Evolutionary conservation across 306 rosid species (phyloP), one percentile per base, ranked within the genome.

Genomic region (Dalbergia cultrata): DNA sequence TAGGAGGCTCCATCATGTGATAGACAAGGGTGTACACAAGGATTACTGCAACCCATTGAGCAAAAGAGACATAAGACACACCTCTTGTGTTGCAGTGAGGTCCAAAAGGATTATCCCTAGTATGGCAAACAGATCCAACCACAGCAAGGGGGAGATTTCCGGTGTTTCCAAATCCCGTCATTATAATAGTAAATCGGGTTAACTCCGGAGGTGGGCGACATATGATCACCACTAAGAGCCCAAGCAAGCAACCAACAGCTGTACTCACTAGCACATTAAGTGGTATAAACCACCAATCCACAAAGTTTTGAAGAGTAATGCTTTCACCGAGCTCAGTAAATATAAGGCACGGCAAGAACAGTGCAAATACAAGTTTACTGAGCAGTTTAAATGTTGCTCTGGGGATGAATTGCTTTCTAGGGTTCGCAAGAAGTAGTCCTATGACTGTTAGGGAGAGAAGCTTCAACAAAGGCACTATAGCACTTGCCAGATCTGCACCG

Each of bases 1-100:
- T 61, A 1, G 98, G 97, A 78, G 98, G 98, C 81, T 94, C 97
- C 98, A 94, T 94, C 97, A 94, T 94, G 87, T 92, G 97, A 84
- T 94, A 92, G 52, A 94, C 98, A 77, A 94, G 78, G 52, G 97
- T 94, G 81, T 94, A 94, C 58, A 91, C 97, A 58, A 94, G 92
- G 75, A 89, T 88, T 37, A 94, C 98, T 53, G 97, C 83, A 80
- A 92, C 94, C 98, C 98, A 94, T 71, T 89, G 94, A 56, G 97
- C 71, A 11, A 92, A 91, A 37, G 98, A 94, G 31, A 91, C 97
- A 87, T 92, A 94, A 41, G 98, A 91, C 57, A 94, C 97, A 65
- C 98, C 97, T 67, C 94, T 85, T 0, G 97, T 72, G 71, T 91
- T 85, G 80, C 98, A 94, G 53, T 86, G 47, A 5, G 80, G 33